Conservation (phyloP, 2,329 filamentous ascomycete species). For the Diaporthe sp. region DNA sequence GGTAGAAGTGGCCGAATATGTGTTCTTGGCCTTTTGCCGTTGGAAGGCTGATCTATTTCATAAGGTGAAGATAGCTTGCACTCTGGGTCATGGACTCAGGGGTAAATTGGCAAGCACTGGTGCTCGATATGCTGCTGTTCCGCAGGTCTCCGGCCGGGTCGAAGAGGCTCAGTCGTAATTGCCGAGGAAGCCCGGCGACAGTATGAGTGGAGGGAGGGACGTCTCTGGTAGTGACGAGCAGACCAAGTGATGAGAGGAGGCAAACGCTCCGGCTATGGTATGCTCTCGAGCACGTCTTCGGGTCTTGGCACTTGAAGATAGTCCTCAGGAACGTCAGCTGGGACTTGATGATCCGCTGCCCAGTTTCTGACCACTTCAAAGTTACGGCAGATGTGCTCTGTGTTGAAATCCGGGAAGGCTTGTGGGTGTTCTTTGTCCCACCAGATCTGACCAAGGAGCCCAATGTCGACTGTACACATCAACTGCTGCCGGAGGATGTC, state of each 20-base stretch:
- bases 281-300: background rate
- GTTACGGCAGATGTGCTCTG: constrained; percentile 65
- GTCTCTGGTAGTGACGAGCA: no score
- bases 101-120: background rate
- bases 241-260: no score
- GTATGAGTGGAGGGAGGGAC: background rate
- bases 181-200: no score
- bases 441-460: constrained; percentile 69
- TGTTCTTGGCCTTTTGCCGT: background rate
- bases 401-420: constrained; percentile 69
- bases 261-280: background rate
- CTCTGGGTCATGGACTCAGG: background rate
- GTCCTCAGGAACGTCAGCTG: constrained; percentile 55
- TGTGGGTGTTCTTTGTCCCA: constrained; percentile 56
- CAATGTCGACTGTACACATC: constrained; percentile 68
- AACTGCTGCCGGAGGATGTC: constrained; percentile 69
- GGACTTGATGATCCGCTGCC: constrained; percentile 64
- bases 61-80: background rate
- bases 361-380: constrained; percentile 66
- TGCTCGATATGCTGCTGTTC: background rate
- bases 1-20: background rate
- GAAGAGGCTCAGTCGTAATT: background rate
- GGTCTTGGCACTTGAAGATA: constrained; percentile 56
- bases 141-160: no score
- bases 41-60: background rate